A percentile compares a stretch with the other conserved stretches of the same genome.
phyloP scores from a whole-genome alignment of 805 yeast genomes.

The Candida railenensis region DNA sequence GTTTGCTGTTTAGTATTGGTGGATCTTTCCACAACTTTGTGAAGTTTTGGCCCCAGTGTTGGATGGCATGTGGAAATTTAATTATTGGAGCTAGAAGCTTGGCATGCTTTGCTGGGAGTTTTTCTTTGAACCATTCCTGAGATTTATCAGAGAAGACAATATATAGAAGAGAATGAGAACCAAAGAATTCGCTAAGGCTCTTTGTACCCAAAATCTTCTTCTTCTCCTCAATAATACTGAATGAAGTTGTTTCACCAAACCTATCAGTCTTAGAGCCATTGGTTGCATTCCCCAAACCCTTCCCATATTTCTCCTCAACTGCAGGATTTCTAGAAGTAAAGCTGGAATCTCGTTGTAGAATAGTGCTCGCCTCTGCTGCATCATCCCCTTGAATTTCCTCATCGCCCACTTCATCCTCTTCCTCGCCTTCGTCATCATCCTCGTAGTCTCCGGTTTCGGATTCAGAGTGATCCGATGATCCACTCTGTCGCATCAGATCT shows the following conservation, averaged over 20 bases:
- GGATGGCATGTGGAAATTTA: conserved; percentile 26
- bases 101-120: conserved; percentile 21
- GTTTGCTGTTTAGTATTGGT: conserved; percentile 9
- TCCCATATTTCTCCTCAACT: background rate
- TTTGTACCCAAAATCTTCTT: background rate
- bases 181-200: conserved; percentile 21
- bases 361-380: background rate
- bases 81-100: conserved; percentile 23
- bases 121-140: conserved; percentile 28
- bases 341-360: too few species aligned
- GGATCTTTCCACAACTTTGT: conserved; percentile 32
- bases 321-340: background rate
- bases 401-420: background rate
- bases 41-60: conserved; percentile 14
- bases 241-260: too few species aligned
- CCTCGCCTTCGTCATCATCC: background rate
- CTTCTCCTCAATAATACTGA: too few species aligned
- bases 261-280: too few species aligned
- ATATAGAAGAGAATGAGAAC: conserved; percentile 35
- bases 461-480: background rate
- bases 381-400: background rate
- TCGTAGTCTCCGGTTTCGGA: background rate
- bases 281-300: too few species aligned
- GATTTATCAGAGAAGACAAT: conserved; percentile 32
- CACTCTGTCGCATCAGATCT: too few species aligned